phyloP scores from a whole-genome alignment of 1,139 yeast genomes.

The Hyphopichia khmerensis region DNA sequence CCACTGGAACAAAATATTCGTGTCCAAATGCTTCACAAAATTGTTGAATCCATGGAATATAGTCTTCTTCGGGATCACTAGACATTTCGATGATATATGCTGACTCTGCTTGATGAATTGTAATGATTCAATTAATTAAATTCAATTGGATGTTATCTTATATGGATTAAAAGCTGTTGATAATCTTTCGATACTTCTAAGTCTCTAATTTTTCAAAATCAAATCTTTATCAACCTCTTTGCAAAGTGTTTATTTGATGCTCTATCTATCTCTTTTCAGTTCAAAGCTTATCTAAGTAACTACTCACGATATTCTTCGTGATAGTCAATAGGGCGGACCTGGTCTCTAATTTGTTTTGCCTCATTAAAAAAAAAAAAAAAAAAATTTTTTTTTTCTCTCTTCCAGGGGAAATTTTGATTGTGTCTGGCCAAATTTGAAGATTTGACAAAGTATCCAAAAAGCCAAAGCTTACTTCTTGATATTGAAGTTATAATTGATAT shows the following conservation, averaged over 20 bases:
- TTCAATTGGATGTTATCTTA: too few species aligned
- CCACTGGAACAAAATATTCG: slow-evolving; percentile 89
- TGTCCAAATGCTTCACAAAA: slow-evolving; percentile 88
- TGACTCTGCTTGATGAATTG: background rate
- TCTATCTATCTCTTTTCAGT: too few species aligned
- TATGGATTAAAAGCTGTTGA: too few species aligned
- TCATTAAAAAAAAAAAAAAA: background rate
- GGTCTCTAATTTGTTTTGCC: background rate
- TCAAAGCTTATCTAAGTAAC: background rate
- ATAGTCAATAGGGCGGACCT: background rate
- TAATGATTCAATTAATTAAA: background rate
- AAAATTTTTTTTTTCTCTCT: background rate
- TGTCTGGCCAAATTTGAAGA: background rate
- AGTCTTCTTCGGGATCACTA: slow-evolving; percentile 54
- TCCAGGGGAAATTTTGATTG: background rate
- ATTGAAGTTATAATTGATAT: too few species aligned
- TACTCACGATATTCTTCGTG: background rate
- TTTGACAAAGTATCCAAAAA: background rate
- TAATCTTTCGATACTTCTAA: too few species aligned
- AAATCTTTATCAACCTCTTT: background rate
- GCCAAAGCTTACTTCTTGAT: too few species aligned
- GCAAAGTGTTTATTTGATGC: too few species aligned
- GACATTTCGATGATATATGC: slow-evolving; percentile 26
- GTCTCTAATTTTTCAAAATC: too few species aligned
- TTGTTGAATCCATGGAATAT: slow-evolving; percentile 86